Percentiles rank a stretch among this genome's conserved stretches.
phyloP scores from a whole-genome alignment of 768 basidiomycete species.

The Russula brevipes region DNA sequence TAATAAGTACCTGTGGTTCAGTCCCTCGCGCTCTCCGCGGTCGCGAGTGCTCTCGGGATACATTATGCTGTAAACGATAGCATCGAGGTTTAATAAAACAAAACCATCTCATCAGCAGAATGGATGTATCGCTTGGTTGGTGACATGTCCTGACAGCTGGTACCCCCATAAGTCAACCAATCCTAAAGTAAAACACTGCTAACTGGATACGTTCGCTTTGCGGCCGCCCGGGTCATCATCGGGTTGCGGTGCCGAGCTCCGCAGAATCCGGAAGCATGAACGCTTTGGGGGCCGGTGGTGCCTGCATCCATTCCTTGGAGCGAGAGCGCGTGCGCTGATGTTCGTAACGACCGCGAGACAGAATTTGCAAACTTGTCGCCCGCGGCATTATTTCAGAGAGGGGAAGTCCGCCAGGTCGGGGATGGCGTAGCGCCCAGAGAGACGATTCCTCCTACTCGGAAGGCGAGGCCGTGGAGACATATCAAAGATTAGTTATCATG shows the following conservation, averaged over 20 bases:
- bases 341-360: conserved; percentile 13
- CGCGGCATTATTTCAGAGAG: conserved; percentile 13
- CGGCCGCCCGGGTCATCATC: conserved; percentile 4
- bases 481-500: conserved; percentile 2
- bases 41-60: neutral
- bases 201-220: conserved; percentile 2
- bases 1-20: neutral
- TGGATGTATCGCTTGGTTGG: neutral
- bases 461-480: neutral
- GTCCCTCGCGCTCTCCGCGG: conserved; percentile 12
- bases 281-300: neutral
- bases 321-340: conserved; percentile 11
- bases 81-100: neutral
- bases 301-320: conserved; percentile 22
- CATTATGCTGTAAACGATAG: conserved; percentile 5
- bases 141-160: no score
- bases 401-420: conserved; percentile 7
- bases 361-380: conserved; percentile 19
- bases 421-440: conserved; percentile 22
- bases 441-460: neutral
- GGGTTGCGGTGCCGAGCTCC: conserved; percentile 5
- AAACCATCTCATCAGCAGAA: neutral
- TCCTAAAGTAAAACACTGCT: neutral
- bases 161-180: neutral
- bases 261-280: conserved; percentile 4